A percentile compares a stretch with the other conserved stretches of the same genome.
Conservation (phyloP, 2,329 filamentous ascomycete genomes). For the Diaporthe sp. region DNA sequence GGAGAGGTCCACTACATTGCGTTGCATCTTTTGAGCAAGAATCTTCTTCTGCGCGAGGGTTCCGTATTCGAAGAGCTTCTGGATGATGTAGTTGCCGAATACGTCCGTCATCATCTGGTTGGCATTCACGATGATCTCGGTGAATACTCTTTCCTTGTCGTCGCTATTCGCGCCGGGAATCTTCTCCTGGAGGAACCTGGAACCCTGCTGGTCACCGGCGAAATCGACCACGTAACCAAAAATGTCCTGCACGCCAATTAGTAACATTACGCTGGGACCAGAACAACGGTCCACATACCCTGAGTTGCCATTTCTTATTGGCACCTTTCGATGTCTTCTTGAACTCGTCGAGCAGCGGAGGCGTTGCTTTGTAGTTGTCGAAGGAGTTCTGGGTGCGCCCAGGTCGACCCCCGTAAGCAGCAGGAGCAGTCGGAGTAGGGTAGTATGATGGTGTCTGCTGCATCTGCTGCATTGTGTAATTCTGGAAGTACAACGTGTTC, state of each 20-base stretch:
- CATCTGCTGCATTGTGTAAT: constrained; percentile 27
- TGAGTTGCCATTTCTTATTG: constrained; percentile 81
- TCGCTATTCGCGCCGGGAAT: constrained; percentile 94
- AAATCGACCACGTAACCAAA: constrained; percentile 92
- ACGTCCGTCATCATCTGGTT: constrained; percentile 94
- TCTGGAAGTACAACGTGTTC: constrained; percentile 21
- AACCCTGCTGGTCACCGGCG: constrained; percentile 94
- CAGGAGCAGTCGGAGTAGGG: constrained; percentile 31
- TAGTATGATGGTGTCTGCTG: constrained; percentile 27
- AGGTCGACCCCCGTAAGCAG: constrained; percentile 17
- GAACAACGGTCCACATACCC: constrained; percentile 55
- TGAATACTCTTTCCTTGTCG: constrained; percentile 91
- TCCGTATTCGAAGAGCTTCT: constrained; percentile 97
- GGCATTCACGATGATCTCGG: constrained; percentile 85
- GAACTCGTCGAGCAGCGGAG: constrained; percentile 80
- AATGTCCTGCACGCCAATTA: constrained; percentile 69
- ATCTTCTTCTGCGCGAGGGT: constrained; percentile 93
- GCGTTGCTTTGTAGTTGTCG: constrained; percentile 51
- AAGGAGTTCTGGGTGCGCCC: constrained; percentile 57
- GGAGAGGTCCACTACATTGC: constrained; percentile 82
- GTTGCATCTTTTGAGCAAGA: constrained; percentile 87
- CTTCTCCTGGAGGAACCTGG: constrained; percentile 94
- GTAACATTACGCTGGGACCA: background rate
- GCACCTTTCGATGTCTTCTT: constrained; percentile 74
- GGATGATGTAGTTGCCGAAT: constrained; percentile 98